A percentile compares a stretch with the other conserved stretches of the same genome.
phyloP scores from a whole-genome alignment of 768 basidiomycete species.

The Pleurotus cornucopiae region DNA sequence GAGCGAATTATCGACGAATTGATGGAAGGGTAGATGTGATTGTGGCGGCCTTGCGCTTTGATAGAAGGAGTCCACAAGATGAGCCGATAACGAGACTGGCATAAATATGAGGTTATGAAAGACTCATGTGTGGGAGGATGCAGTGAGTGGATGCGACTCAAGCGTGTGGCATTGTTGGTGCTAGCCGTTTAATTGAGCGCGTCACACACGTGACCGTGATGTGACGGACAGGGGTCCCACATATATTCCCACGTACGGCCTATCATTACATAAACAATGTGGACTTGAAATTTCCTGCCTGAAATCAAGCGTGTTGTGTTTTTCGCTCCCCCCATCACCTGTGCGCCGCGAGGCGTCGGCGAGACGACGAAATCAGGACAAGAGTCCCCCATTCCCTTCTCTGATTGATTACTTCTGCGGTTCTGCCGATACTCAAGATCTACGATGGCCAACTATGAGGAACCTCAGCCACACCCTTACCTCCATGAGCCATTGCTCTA shows the following conservation, averaged over 20 bases:
- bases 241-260: background rate
- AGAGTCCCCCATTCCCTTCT: slow-evolving; percentile 10
- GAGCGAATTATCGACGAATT: slow-evolving; percentile 5
- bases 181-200: background rate
- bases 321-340: slow-evolving; percentile 4
- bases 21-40: slow-evolving; percentile 2
- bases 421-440: slow-evolving; percentile 21
- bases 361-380: slow-evolving; percentile 5
- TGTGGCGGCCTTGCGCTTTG: slow-evolving; percentile 8
- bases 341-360: slow-evolving; percentile 8
- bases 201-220: background rate
- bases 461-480: slow-evolving; percentile 70
- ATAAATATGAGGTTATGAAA: slow-evolving; percentile 24
- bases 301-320: slow-evolving; percentile 2
- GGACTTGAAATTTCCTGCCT: slow-evolving; percentile 4
- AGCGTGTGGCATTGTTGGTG: background rate
- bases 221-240: no score
- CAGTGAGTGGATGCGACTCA: background rate
- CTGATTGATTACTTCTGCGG: slow-evolving; percentile 12
- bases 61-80: slow-evolving; percentile 48
- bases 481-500: slow-evolving; percentile 80
- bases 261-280: slow-evolving; percentile 3
- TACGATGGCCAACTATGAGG: slow-evolving; percentile 34
- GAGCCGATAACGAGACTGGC: slow-evolving; percentile 58
- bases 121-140: no score